These are phyloP conservation scores for Alternaria rosae DNA, from an alignment of 2,329 filamentous ascomycete genomes.

Conservation along the genomic window DNA sequence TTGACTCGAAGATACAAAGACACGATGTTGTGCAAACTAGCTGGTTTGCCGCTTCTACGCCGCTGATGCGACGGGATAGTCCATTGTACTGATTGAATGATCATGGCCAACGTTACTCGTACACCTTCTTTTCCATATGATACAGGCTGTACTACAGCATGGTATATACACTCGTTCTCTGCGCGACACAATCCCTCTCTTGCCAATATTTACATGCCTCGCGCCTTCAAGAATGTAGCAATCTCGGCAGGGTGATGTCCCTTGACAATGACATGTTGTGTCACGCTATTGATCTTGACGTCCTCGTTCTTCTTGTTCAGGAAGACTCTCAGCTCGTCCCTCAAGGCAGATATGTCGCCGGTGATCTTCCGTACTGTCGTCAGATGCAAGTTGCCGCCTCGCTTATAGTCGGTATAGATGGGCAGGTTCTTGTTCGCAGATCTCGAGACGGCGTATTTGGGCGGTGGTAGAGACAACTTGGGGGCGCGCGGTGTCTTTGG, in stretches of 20 bases:
- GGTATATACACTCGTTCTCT: not conserved
- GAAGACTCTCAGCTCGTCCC: constrained; percentile 66
- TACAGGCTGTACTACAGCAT: not conserved
- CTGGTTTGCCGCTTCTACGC: not conserved
- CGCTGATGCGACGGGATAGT: not conserved
- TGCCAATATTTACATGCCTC: constrained; percentile 23
- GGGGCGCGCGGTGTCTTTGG: constrained; percentile 4
- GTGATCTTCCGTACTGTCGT: constrained; percentile 81
- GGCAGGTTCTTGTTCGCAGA: constrained; percentile 75
- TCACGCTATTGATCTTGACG: constrained; percentile 67
- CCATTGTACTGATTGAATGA: not conserved
- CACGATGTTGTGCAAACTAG: not conserved
- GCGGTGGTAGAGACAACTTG: constrained; percentile 28
- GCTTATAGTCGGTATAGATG: constrained; percentile 77
- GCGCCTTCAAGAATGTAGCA: constrained; percentile 19
- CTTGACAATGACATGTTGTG: constrained; percentile 68
- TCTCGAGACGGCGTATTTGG: constrained; percentile 74
- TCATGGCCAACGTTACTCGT: not conserved
- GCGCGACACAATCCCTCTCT: not conserved
- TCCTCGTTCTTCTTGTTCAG: constrained; percentile 65
- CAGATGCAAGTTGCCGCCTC: constrained; percentile 76
- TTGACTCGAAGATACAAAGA: not conserved
- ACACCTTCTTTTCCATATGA: not conserved
- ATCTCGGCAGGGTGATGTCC: constrained; percentile 26
- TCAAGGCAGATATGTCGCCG: constrained; percentile 71